These are phyloP conservation scores for Colletotrichum sp. DNA, from an alignment of 2,329 filamentous ascomycete genomes.

Conservation along the genomic window DNA sequence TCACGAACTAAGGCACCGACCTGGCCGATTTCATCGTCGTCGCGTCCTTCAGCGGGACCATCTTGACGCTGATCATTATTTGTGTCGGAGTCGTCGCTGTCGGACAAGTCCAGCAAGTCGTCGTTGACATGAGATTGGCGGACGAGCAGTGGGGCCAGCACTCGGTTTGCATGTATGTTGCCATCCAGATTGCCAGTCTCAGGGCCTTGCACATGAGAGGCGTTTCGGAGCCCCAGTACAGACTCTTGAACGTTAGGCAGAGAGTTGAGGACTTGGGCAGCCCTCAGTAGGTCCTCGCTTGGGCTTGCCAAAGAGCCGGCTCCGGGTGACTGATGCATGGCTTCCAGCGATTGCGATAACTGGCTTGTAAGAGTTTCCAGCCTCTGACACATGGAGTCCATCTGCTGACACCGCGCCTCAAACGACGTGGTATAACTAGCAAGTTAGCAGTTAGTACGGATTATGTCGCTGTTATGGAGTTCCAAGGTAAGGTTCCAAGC, in stretches of 20 bases:
- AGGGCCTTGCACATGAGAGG: not conserved
- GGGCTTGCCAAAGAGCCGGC: not conserved
- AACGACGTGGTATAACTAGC: conserved; percentile 24
- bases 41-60: not conserved
- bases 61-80: not conserved
- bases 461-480: not conserved
- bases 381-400: conserved; percentile 26
- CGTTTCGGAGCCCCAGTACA: rapidly evolving
- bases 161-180: not conserved
- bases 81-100: not conserved
- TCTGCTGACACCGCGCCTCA: conserved; percentile 28
- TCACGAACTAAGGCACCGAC: conserved; percentile 27
- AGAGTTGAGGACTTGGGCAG: conserved; percentile 19
- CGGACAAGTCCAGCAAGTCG: not conserved
- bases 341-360: conserved; percentile 15
- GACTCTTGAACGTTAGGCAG: not conserved
- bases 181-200: not conserved
- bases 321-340: not conserved
- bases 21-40: not conserved
- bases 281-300: conserved; percentile 15
- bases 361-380: conserved; percentile 24
- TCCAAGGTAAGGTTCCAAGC: not conserved
- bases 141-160: not conserved
- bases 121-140: not conserved
- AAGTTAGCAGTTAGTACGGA: not conserved